Percentiles rank a stretch among this genome's conserved stretches.
These are phyloP conservation scores for Triticum aestivum DNA, from an alignment of 176 grass and related monocot species.

Conservation along the genomic window IWGSC_CS_RefSeq_v2.1 NC_057794.1:318598149-318598648, in stretches of 20 bases:
- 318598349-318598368: too few species aligned
- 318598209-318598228: too few species aligned
- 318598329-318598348: too few species aligned
- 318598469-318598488: neutral
- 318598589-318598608: neutral
- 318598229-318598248: too few species aligned
- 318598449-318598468: neutral
- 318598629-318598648: neutral
- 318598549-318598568: constrained; percentile 4
- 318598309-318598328: too few species aligned
- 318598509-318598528: neutral
- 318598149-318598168: too few species aligned
- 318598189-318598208: too few species aligned
- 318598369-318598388: too few species aligned
- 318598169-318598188: too few species aligned
- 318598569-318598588: neutral
- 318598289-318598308: too few species aligned
- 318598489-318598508: neutral
- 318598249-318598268: too few species aligned
- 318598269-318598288: too few species aligned
- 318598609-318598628: neutral
- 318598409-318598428: neutral
- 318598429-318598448: neutral
- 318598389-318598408: neutral
- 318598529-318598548: constrained; percentile 17